These are phyloP conservation scores for Vicia villosa DNA, from an alignment of 306 rosid species.

Conservation along the genomic window DNA sequence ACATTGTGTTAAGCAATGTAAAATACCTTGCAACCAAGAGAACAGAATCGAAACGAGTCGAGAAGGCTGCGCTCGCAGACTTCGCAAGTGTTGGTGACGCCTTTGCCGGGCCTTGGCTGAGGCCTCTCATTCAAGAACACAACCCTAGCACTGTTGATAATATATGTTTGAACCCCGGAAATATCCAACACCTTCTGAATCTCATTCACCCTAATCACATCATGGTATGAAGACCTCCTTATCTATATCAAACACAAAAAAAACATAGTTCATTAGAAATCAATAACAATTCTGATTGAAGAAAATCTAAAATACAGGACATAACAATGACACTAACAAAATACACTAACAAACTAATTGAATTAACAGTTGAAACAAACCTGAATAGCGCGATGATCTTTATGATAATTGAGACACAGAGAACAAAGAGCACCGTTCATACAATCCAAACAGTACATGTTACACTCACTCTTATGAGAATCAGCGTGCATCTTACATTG, in stretches of 20 bases:
- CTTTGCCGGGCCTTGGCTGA: slow-evolving; percentile 52
- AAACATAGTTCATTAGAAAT: slow-evolving; percentile 14
- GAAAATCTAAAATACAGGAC: no score
- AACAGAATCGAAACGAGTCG: slow-evolving; percentile 88
- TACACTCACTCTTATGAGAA: slow-evolving; percentile 92
- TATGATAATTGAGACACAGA: slow-evolving; percentile 76
- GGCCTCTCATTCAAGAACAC: slow-evolving; percentile 45
- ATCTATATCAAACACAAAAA: slow-evolving; percentile 55
- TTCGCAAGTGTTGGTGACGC: slow-evolving; percentile 92
- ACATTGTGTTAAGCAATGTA: slow-evolving; percentile 1
- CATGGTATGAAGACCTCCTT: slow-evolving; percentile 93
- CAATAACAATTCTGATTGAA: neutral
- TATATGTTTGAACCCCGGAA: slow-evolving; percentile 64
- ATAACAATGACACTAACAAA: neutral
- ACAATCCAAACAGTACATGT: slow-evolving; percentile 94
- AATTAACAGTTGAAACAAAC: slow-evolving; percentile 30
- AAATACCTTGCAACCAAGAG: slow-evolving; percentile 94
- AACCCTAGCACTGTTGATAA: slow-evolving; percentile 44
- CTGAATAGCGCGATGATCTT: slow-evolving; percentile 92
- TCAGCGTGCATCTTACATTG: slow-evolving; percentile 87
- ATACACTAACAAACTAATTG: no score
- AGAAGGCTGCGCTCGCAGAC: slow-evolving; percentile 95
- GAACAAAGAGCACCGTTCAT: slow-evolving; percentile 91
- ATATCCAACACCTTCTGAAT: slow-evolving; percentile 94
- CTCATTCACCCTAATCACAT: slow-evolving; percentile 88